phyloP scores from a whole-genome alignment of 139 green algal species.

The Parachlorella kessleri region DNA sequence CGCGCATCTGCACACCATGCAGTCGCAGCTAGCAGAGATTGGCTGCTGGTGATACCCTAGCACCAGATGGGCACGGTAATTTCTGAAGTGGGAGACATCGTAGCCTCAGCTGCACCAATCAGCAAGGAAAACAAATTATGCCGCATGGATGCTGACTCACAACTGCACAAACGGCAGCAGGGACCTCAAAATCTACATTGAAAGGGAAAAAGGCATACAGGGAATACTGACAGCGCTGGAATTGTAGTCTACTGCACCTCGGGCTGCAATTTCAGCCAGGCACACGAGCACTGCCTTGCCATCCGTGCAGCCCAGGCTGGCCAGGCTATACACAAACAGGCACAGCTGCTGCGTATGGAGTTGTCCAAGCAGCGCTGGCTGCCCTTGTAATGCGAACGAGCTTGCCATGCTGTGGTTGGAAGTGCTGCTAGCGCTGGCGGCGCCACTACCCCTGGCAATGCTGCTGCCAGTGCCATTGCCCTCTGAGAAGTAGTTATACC shows the following conservation, averaged over 20 bases:
- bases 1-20: too few relatives aligned
- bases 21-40: too few relatives aligned
- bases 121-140: not conserved
- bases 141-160: not conserved
- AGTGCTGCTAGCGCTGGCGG: not conserved
- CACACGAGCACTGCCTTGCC: not conserved
- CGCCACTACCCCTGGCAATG: not conserved
- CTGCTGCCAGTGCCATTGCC: not conserved
- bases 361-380: not conserved
- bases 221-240: not conserved
- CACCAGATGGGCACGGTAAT: too few relatives aligned
- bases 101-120: not conserved
- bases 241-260: not conserved
- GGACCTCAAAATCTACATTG: not conserved
- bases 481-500: too few relatives aligned
- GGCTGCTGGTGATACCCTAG: too few relatives aligned
- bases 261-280: not conserved
- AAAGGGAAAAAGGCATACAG: too few relatives aligned
- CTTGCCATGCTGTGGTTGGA: not conserved
- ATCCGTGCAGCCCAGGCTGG: not conserved
- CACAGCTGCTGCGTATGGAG: not conserved
- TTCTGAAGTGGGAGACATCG: too few relatives aligned
- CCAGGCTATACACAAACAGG: conserved; percentile 27
- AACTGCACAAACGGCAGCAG: conserved; percentile 5
- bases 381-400: too few relatives aligned